Evolutionary conservation across 2,329 filamentous ascomycete species (phyloP), one percentile per base, ranked within the genome.

Genomic region (Colletotrichum endophyticum): DNA sequence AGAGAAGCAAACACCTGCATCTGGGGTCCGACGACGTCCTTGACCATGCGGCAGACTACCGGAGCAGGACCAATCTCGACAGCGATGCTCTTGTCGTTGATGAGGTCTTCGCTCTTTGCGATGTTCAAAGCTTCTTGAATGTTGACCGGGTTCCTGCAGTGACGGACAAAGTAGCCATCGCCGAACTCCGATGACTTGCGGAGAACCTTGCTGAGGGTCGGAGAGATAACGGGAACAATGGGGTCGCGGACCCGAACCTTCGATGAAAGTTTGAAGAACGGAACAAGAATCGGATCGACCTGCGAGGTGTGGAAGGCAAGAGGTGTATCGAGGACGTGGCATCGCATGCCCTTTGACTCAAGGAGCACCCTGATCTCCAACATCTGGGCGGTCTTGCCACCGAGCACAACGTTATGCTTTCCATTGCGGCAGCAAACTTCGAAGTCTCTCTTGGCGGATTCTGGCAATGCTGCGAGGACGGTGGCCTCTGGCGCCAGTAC

Each of bases 401-500:
- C 86, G 15, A 97, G 87, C 2, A 97, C 95, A 9, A 92, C 95
- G 81, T 95, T 94, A 69, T 91, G 88, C 0, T 93, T 92, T 0
- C 93, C 92, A 79, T 98, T 98, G 82, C 95, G 90, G 85, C 95
- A 97, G 15, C 95, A 93, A 30, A 91, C 79, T 57, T 90, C 89
- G 66, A 88, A 61, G 27, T 11, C 8, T 12, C 0, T 30, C 57
- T 3, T 81, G 7, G 83, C 85, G 12, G 39, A 49, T 79, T 78
- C 88, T 78, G 84, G 84, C n/a, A 92, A 87, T 67, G 88, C 88
- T n/a, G 89, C 87, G 49, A 85, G 87, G 72, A 92, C 90, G 7
- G 89, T 86, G 30, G 91, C 87, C 16, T 88, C 85, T 2, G 86
- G 84, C 5, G 85, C 88, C 75, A 88, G 84, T 4, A 88, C 84